A percentile compares a stretch with the other conserved stretches of the same genome.
phyloP scores from a whole-genome alignment of 495 filamentous ascomycete species.

The Physcia stellaris region DNA sequence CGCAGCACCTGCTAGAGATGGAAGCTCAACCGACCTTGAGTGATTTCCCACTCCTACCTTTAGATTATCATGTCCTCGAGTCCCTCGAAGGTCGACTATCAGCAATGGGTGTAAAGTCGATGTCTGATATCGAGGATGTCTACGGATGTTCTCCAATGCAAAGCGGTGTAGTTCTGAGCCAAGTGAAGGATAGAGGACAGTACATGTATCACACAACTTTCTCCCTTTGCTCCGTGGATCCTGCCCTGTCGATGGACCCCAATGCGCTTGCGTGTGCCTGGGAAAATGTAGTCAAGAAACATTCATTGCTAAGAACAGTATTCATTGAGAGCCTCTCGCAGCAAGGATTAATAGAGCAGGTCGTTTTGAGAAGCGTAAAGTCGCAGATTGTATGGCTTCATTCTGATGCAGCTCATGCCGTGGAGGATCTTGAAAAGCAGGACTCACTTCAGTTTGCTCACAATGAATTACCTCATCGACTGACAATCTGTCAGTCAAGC shows the following conservation, averaged over 20 bases:
- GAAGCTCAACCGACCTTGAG: slow-evolving; percentile 41
- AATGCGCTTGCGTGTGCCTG: slow-evolving; percentile 29
- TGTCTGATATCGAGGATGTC: slow-evolving; percentile 40
- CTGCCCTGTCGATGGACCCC: slow-evolving; percentile 36
- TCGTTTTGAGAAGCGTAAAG: slow-evolving; percentile 32
- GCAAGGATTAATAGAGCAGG: slow-evolving; percentile 27
- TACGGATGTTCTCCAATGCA: slow-evolving; percentile 59
- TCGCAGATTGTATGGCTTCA: slow-evolving; percentile 19
- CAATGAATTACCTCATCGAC: slow-evolving; percentile 28
- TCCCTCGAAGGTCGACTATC: slow-evolving; percentile 25
- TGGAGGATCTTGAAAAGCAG: slow-evolving; percentile 21
- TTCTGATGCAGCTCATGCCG: slow-evolving; percentile 23
- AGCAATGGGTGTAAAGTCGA: slow-evolving; percentile 29
- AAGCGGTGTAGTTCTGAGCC: slow-evolving; percentile 42
- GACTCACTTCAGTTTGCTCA: slow-evolving; percentile 24
- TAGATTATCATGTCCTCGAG: slow-evolving; percentile 43
- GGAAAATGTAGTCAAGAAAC: slow-evolving; percentile 33
- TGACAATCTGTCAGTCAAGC: slow-evolving; percentile 31
- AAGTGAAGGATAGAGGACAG: slow-evolving; percentile 35
- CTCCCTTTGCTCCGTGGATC: slow-evolving; percentile 2
- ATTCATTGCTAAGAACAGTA: slow-evolving; percentile 37
- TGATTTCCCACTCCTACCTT: slow-evolving; percentile 47
- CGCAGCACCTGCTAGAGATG: slow-evolving; percentile 34
- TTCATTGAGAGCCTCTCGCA: slow-evolving; percentile 35
- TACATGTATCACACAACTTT: slow-evolving; percentile 19